A percentile compares a stretch with the other conserved stretches of the same genome.
Evolutionary conservation across 768 basidiomycete genomes (phyloP).

Genomic region (Clavaria fumosa): DNA sequence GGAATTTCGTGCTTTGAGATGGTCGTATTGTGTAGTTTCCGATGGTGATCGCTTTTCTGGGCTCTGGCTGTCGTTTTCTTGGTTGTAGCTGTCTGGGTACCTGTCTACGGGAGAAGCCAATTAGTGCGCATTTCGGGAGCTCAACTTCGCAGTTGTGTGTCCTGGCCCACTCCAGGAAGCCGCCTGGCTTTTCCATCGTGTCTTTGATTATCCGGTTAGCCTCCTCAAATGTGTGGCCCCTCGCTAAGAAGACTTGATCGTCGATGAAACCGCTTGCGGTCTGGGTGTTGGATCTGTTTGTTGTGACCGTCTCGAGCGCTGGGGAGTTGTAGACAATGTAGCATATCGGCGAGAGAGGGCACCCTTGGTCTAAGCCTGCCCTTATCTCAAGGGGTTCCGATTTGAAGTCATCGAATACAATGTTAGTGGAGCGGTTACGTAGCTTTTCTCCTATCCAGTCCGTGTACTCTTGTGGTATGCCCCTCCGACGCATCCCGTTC

Average conservation of each 20-base stretch:
- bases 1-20: not conserved
- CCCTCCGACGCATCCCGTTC: slow-evolving; percentile 14
- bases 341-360: slow-evolving; percentile 17
- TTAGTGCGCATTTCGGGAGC: not conserved
- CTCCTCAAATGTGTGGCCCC: slow-evolving; percentile 3
- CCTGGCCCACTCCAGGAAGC: not conserved
- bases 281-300: slow-evolving; percentile 2
- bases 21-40: not conserved
- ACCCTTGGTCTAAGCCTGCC: slow-evolving; percentile 20
- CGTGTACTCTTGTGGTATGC: slow-evolving; percentile 13
- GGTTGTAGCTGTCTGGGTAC: not conserved
- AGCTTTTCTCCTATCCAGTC: slow-evolving; percentile 10
- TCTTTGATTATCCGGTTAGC: slow-evolving; percentile 3
- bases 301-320: slow-evolving; percentile 11
- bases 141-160: not conserved
- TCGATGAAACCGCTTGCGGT: slow-evolving; percentile 6
- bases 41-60: not conserved
- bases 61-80: not conserved
- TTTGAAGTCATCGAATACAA: slow-evolving; percentile 13
- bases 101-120: not conserved
- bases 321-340: slow-evolving; percentile 5
- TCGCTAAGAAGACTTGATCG: slow-evolving; percentile 3
- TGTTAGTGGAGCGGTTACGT: not conserved
- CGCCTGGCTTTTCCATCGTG: not conserved
- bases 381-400: slow-evolving; percentile 11